Evolutionary conservation across 768 basidiomycete species (phyloP), one percentile per base, ranked within the genome.

Genomic region (Gymnopilus junonius): DNA sequence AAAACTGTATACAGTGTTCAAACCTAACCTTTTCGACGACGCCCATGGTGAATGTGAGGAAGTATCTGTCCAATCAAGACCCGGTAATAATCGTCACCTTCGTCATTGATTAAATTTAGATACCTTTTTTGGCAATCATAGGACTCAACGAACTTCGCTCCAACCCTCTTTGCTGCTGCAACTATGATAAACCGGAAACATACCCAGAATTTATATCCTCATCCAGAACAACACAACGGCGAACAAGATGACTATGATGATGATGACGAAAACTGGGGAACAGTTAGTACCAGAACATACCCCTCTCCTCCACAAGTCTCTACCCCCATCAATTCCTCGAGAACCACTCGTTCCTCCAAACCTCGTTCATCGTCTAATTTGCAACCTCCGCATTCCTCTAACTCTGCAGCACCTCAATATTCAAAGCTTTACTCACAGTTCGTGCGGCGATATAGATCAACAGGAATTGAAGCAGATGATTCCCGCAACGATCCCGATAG

Each of bases 21-120:
- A 21, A 46, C 27, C 37, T 20, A n/a, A 74, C 94, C 88, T 98
- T 98, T 79, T 98, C 96, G 70, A 95, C 83, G 71, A 97, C 87
- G 71, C 95, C 96, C 96, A 98, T 97, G 71, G 55, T 70, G 62
- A 37, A 62, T 55, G 61, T 46, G 73, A 31, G 29, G 15, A 40
- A 12, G 21, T 59, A 58, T 58, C 37, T n/a, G 51, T 50, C 43
- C 62, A 50, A 58, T 56, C 62, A 39, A 43, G 62, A 78, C 75
- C 31, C 20, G 53, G n/a, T 12, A 57, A 23, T 1, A 8, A 32
- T 58, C 34, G 31, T 27, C 11, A 42, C 12, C 21, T 20, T 32
- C 56, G 54, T 56, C 51, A 59, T 64, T 64, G 46, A 55, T 64
- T 63, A 63, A 53, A 58, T 56, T 60, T 60, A 48, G 53, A 56